Conservation (phyloP, 805 yeast species). For the Cyberlindnera nakhonratchasimensis region DNA sequence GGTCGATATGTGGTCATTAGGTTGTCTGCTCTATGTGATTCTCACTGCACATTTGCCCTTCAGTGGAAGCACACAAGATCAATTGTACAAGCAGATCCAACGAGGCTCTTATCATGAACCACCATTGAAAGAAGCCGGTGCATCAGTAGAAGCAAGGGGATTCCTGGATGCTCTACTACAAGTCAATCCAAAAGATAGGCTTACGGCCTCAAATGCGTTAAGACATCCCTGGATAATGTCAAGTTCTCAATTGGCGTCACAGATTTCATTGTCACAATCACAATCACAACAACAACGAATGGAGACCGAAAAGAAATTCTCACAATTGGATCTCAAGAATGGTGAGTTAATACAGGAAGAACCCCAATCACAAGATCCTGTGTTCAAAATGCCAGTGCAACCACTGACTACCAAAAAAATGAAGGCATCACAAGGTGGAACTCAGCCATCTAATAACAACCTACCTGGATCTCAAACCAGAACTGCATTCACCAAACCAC, state of each 20-base stretch:
- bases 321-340: constrained; percentile 1
- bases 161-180: constrained; percentile 70
- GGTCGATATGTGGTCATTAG: constrained; percentile 98
- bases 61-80: constrained; percentile 88
- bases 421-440: constrained; percentile 3
- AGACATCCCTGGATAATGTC: constrained; percentile 73
- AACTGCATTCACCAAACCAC: background rate
- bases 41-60: constrained; percentile 93
- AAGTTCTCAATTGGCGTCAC: constrained; percentile 26
- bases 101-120: constrained; percentile 78
- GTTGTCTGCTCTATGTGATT: constrained; percentile 89
- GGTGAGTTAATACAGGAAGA: background rate
- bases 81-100: constrained; percentile 70
- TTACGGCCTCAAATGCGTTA: constrained; percentile 74
- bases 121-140: constrained; percentile 60
- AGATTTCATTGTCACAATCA: constrained; percentile 64
- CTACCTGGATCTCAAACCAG: background rate
- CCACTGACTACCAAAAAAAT: constrained; percentile 14
- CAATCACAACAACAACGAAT: constrained; percentile 59
- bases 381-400: constrained; percentile 22
- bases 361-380: constrained; percentile 13
- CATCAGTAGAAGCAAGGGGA: constrained; percentile 66
- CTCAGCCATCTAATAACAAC: background rate
- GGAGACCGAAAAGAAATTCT: constrained; percentile 22
- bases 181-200: constrained; percentile 69